A percentile compares a stretch with the other conserved stretches of the same genome.
Conservation (phyloP, 2,329 filamentous ascomycete species). For the Didymella lethalis region DNA sequence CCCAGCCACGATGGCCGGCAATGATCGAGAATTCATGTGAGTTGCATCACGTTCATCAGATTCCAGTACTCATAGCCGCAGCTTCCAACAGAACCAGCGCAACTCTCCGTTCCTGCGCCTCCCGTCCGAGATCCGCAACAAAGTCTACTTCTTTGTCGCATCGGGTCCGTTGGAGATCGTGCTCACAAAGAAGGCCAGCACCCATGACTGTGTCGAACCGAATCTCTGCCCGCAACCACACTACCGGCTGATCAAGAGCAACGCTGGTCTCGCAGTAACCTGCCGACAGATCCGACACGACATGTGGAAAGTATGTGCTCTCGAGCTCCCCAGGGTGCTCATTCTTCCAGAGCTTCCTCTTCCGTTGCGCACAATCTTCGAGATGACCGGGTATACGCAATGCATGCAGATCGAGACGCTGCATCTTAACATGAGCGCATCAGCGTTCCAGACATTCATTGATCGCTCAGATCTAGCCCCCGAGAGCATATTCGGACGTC, state of each 20-base stretch:
- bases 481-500: background rate
- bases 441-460: background rate
- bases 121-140: background rate
- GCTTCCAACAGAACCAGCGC: background rate
- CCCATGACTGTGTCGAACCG: background rate
- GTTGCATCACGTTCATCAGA: background rate
- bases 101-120: background rate
- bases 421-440: background rate
- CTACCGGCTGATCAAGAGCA: background rate
- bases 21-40: background rate
- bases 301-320: background rate
- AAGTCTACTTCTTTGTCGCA: background rate
- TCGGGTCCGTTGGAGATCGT: background rate
- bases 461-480: background rate
- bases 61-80: background rate
- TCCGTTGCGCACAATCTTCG: background rate
- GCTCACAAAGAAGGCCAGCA: background rate
- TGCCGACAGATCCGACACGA: slow-evolving; percentile 1
- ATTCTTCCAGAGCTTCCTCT: background rate
- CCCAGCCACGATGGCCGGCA: background rate
- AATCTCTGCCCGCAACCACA: background rate
- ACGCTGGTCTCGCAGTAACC: background rate
- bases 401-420: background rate
- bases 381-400: background rate
- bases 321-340: background rate